Percentiles rank a stretch among this genome's conserved stretches.
Evolutionary conservation across 106 monocot species (phyloP).

Genomic region (Dendrobium huoshanense): DNA sequence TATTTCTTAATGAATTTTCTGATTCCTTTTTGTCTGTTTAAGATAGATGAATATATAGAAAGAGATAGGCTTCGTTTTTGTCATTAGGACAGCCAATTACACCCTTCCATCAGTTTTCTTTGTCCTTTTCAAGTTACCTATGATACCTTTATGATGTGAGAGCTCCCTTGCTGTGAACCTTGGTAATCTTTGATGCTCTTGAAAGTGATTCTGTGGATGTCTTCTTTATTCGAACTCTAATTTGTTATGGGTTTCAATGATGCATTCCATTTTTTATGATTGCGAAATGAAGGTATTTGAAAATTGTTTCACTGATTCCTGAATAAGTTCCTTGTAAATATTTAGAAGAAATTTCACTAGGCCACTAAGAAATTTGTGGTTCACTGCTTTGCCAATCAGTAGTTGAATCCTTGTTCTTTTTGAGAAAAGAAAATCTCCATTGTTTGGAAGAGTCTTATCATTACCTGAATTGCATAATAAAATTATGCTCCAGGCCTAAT

Average conservation of each 20-base stretch:
- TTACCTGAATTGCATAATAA: not conserved
- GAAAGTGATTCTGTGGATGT: not conserved
- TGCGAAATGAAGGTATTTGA: not conserved
- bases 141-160: not conserved
- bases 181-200: conserved; percentile 1
- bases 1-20: not conserved
- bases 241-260: not conserved
- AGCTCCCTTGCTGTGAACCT: not conserved
- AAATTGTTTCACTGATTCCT: not conserved
- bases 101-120: not conserved
- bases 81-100: not conserved
- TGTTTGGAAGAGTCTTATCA: not conserved
- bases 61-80: not conserved
- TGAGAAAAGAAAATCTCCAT: not conserved
- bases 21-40: not conserved
- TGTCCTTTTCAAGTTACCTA: not conserved
- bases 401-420: not conserved
- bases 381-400: not conserved
- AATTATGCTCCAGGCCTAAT: not conserved
- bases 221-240: not conserved
- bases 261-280: not conserved
- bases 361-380: not conserved
- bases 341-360: not conserved
- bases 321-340: not conserved
- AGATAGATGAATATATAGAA: not conserved